Base-by-base conservation (phyloP, 345 rosid genomes). In the Camelina neglecta region DNA sequence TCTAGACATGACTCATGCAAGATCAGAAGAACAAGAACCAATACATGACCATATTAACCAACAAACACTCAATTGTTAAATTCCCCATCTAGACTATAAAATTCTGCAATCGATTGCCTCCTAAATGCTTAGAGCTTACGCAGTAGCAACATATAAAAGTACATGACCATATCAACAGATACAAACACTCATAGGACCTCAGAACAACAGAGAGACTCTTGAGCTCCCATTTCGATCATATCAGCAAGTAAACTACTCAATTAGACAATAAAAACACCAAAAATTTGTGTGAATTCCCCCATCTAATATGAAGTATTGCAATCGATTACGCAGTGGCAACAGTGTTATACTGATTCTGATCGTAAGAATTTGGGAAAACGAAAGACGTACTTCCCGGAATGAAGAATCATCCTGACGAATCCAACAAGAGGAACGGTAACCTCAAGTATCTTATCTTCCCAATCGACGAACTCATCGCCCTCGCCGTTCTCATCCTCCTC, bases 391-490 rank as follows among this genome's bases (percentile, higher is more conserved):
- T 80, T 86, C 74, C 85, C 89, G 33, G 99, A 89, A 79, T 90
- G 98, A 77, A 95, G 84, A 84, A 95, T 81, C 98, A 88, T 90
- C 70, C 99, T 84, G 18, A 86, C 97, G 69, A 92, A 89, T 18
- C 96, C 94, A 71, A 90, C 97, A 60, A 95, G 91, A 60, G 99
- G 99, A 66, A 88, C 96, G 0, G 99, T 95, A 65, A 88, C 98
- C 80, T 89, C 89, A 71, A 95, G 83, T 75, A 95, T 92, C 82
- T 81, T 84, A 57, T 90, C 96, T 83, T 95, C 99, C 91, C 82
- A 81, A 7, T 72, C 84, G 16, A 73, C 87, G 1, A 79, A 88
- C 15, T 75, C 80, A 11, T 76, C 88, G 16, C 79, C 69, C 3
- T 74, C 88, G 4, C 54, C 61, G 10, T 18, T 82, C 74, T 83